Conservation (phyloP, 352 stramenopile species). For the Pythium myriotylum region DNA sequence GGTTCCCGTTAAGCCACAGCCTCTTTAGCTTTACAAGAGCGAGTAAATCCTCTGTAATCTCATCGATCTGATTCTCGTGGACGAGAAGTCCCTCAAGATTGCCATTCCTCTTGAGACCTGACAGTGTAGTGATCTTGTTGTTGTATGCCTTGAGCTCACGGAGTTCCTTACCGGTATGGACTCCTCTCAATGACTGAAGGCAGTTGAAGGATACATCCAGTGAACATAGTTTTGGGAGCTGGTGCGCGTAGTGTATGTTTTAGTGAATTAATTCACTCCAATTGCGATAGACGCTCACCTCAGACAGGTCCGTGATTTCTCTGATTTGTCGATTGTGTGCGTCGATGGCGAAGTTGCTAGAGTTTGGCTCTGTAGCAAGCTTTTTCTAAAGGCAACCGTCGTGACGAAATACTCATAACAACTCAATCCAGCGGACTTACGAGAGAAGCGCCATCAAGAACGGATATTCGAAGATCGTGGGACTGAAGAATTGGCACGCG, state of each 20-base stretch:
- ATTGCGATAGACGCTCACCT: conserved; percentile 34
- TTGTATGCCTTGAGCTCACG: conserved; percentile 84
- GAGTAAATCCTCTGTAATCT: conserved; percentile 61
- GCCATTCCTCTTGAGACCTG: conserved; percentile 54
- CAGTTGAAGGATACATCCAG: conserved; percentile 84
- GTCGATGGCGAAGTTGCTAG: conserved; percentile 80
- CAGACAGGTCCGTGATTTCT: conserved; percentile 63
- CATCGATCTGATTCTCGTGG: conserved; percentile 72
- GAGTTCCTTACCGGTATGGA: conserved; percentile 63
- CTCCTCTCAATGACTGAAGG: conserved; percentile 54
- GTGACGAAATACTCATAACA: background rate
- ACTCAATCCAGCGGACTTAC: background rate
- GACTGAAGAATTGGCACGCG: background rate
- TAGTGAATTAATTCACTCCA: background rate
- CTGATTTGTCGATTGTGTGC: conserved; percentile 72
- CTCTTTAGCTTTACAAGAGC: conserved; percentile 67
- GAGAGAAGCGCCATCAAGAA: conserved; percentile 22
- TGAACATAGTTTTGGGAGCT: conserved; percentile 74
- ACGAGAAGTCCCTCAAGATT: conserved; percentile 70
- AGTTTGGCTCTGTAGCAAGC: conserved; percentile 70
- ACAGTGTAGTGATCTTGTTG: conserved; percentile 62
- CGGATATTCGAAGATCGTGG: conserved; percentile 16
- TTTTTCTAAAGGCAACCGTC: conserved; percentile 11
- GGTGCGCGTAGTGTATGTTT: background rate
- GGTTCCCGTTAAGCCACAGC: conserved; percentile 75